Base-by-base conservation (phyloP, 2,329 filamentous ascomycete species). In the Aspergillus sp. region DNA sequence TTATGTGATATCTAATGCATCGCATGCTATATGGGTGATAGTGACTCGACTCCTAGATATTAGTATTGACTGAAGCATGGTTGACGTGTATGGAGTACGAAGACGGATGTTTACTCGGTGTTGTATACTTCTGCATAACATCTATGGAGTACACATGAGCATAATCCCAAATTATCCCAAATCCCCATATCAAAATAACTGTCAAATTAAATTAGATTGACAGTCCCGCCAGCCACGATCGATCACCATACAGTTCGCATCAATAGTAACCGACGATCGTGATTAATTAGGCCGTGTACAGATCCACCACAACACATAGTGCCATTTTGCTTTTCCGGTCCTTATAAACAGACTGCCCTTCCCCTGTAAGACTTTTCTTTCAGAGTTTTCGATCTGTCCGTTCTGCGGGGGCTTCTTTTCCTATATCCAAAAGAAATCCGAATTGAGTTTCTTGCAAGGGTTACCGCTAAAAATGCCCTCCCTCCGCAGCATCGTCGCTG, bases 401-500 rank as follows among this genome's bases (percentile, higher is more conserved):
- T 37, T n/a, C 7, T 19, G 7, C 33, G n/a, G n/a, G 9, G 33
- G 7, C 2, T 37, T 37, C 4, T 15, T 37, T 37, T 17, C 12
- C n/a, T 37, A 5, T 17, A 17, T 35, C n/a, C 17, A 19, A 19
- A 19, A 19, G 33, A n/a, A 6, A 7, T 32, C 4, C 13, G 7
- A 10, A 32, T 35, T n/a, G 33, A 35, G 4, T 35, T 35, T 13
- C 13, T 5, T 17, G n/a, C 33, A 35, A 35, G 33, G 15, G 17
- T 19, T 39, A 39, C 2, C 17, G 17, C 4, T 9, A 13, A 17
- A 33, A 17, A 39, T 39, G 37, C 37, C 37, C 37, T 39, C 37
- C 17, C 13, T 43, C 7, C 20, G 22, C 22, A 47, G 46, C 19
- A 49, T 55, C 7, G 44, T 49, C 30, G 50, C 51, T n/a, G 49